Evolutionary conservation across 345 rosid genomes (phyloP), one percentile per base, ranked within the genome.

Genomic region (Populus nigra): DNA sequence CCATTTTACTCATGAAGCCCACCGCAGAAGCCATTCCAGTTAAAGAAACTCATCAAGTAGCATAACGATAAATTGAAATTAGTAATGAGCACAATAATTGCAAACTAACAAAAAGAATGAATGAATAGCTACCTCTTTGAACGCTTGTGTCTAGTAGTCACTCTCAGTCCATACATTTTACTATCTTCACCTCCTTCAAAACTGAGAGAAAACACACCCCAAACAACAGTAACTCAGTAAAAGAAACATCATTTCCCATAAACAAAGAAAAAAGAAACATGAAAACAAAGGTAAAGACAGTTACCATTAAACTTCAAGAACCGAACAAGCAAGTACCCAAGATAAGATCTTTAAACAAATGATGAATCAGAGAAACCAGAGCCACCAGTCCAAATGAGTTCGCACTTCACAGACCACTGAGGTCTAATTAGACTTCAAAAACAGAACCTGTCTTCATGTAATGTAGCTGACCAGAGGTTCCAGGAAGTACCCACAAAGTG

Each of bases 61-160:
- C 66, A 39, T 20, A 62, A 18, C 69, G 49, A 81, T 69, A 63
- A 82, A 55, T 71, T 36, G 77, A 69, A 71, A 76, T 35, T 43
- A 65, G 76, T 35, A 76, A 67, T 45, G 70, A 47, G 55, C 74
- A 49, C 13, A 74, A 69, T 76, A 71, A 81, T 62, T 73, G 65
- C 81, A 82, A 86, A 73, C 65, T 47, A 81, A 77, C 83, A 73
- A 78, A 41, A 80, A 80, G 43, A 77, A 41, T 17, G 67, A 66
- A 13, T 62, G 8, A 75, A 53, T 53, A 74, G 70, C 49, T 82
- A 96, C 99, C 99, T 96, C 85, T 91, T 90, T 73, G 97, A 90
- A 86, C 98, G 96, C 85, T 88, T 89, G 89, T 96, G 96, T 66
- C 73, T 76, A 17, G 86, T 73, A 71, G 79, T 81, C 87, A 84